Percentiles rank a stretch among this genome's conserved stretches.
Evolutionary conservation across 257 asterid genomes (phyloP).

Genomic region (Rehmannia glutinosa): DNA sequence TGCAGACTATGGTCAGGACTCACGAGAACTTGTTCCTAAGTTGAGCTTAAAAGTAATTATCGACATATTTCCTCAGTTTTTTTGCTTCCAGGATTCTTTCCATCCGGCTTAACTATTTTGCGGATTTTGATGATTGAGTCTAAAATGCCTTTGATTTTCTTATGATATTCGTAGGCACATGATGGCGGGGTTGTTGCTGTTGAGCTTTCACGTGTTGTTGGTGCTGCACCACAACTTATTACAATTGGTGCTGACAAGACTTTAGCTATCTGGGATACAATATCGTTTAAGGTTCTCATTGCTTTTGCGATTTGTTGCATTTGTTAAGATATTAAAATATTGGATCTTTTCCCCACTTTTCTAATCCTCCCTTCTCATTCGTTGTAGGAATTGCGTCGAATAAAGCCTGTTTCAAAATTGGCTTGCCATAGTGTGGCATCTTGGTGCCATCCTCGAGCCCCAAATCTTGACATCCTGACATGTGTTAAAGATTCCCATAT

Average conservation of each 20-base stretch:
- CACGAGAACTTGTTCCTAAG: constrained; percentile 96
- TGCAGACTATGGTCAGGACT: constrained; percentile 93
- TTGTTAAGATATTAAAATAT: neutral
- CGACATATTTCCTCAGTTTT: neutral
- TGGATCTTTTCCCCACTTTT: constrained; percentile 2
- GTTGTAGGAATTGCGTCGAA: constrained; percentile 81
- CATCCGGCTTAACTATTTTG: constrained; percentile 13
- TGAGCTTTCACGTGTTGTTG: constrained; percentile 91
- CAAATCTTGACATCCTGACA: constrained; percentile 93
- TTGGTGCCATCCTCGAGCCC: constrained; percentile 99
- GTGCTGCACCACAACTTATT: constrained; percentile 94
- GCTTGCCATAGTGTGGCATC: constrained; percentile 99
- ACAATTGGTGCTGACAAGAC: constrained; percentile 98
- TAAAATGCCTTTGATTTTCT: constrained; percentile 22
- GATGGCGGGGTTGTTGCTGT: constrained; percentile 96
- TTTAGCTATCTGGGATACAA: constrained; percentile 96
- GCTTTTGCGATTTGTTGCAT: constrained; percentile 3
- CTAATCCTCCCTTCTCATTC: constrained; percentile 9
- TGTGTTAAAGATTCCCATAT: constrained; percentile 98
- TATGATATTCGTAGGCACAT: constrained; percentile 71
- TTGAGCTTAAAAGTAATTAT: constrained; percentile 74
- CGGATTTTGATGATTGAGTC: constrained; percentile 14
- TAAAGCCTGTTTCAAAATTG: constrained; percentile 91
- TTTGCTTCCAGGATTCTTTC: constrained; percentile 7
- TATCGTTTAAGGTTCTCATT: constrained; percentile 72